Percentiles rank a stretch among this genome's conserved stretches.
These are phyloP conservation scores for Dianthus caryophyllus DNA, from an alignment of 148 eudicot genomes.

Conservation along the genomic window DNA sequence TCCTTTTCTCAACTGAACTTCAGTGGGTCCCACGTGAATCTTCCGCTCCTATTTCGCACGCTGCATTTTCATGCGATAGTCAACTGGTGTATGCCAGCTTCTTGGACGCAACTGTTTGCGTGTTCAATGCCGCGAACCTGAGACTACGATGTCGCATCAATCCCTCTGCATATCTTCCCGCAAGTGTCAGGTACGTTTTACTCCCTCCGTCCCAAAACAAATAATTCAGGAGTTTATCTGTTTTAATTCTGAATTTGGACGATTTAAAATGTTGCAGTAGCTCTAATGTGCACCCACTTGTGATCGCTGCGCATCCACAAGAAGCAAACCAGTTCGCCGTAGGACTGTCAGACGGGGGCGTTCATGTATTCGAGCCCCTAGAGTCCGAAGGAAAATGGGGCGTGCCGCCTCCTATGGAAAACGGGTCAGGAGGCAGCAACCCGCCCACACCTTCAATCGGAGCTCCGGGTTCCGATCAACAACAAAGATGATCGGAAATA, in stretches of 20 bases:
- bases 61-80: conserved; percentile 86
- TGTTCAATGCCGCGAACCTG: conserved; percentile 67
- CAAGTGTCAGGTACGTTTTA: conserved; percentile 48
- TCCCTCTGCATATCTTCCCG: conserved; percentile 70
- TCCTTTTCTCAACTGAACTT: conserved; percentile 20
- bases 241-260: not conserved
- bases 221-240: not conserved
- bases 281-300: conserved; percentile 73
- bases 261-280: conserved; percentile 40
- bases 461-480: conserved; percentile 68
- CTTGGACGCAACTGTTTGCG: conserved; percentile 73
- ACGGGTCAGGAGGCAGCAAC: conserved; percentile 60
- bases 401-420: conserved; percentile 60
- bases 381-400: conserved; percentile 90
- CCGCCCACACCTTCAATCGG: conserved; percentile 59
- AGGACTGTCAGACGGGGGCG: conserved; percentile 87
- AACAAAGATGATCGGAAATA: conserved; percentile 49
- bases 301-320: conserved; percentile 85
- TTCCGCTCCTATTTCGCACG: conserved; percentile 77
- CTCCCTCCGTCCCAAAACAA: not conserved
- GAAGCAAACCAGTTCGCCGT: conserved; percentile 84
- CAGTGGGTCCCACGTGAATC: conserved; percentile 79
- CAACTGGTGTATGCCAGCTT: conserved; percentile 72
- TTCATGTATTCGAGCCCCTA: conserved; percentile 77
- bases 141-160: conserved; percentile 66